Base-by-base conservation (phyloP, 1,284 basidiomycete species). In the Polyporus tsugae region DNA sequence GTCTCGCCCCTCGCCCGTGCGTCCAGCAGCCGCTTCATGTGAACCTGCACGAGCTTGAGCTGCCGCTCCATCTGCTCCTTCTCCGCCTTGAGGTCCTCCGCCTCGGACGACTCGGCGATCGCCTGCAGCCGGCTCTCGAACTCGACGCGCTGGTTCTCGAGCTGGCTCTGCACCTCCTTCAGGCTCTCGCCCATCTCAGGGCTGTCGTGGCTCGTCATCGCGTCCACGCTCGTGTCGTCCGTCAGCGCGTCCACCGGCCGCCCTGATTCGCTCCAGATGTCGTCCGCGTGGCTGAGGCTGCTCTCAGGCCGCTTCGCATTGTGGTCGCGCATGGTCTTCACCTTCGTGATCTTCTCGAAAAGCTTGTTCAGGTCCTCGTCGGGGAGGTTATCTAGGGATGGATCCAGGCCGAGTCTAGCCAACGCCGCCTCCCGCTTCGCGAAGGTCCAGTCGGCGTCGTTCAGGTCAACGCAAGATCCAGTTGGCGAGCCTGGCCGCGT, bases 321-420 rank as follows among this genome's bases (percentile, higher is more conserved):
- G 73, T 92, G 89, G 73, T 93, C 93, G 11, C 95, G 91, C 83
- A 95, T 87, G 10, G 91, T 95, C 80, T 97, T 95, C 62, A 97
- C 95, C 78, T 95, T 95, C 42, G 95, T 91, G 79, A 96, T 94
- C 80, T 93, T 92, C 81, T 98, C 95, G 79, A 93, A 98, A 19
- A 98, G 85, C 77, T 93, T 95, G 83, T 97, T 97, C 63, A 98
- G 84, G 78, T 98, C 96, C 65, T 95, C 93, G 78, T 98, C 96
- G 0, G 94, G 94, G 36, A 98, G 86, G 75, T 92, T 94, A 78
- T 98, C 95, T 38, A 98, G 84, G 19, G 94, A 88, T 6, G 96
- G 94, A 76, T 96, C 93, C 22, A 94, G 81, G 0, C 95, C 95
- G 17, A 97, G 83, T 62, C 91, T 86, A 6, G 94, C 92, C 63